Evolutionary conservation across 75 land plant genomes (phyloP), one percentile per base, ranked within the genome.

Genomic region (Isoetes taiwanensis): DNA sequence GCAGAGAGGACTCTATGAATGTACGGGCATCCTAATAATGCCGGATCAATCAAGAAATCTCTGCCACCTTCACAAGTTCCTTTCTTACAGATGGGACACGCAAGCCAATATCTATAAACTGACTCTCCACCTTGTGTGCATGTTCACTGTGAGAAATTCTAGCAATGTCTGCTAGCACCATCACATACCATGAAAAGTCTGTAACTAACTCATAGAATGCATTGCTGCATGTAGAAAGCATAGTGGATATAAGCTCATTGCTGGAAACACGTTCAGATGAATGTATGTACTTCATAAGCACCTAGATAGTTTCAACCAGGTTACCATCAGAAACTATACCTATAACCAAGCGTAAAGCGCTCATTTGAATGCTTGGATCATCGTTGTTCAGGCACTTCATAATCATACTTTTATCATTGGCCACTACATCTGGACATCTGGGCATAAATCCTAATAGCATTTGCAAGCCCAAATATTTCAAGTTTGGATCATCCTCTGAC

Each of bases 151-250:
- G 74, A 26, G 81, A 81, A 25, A 77, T 62, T 59, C 95, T 71
- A 11, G 78, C 70, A 55, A 93, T 81, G 40, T 81, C 80, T 17
- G 85, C 90, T 27, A 93, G 76, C 40, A 93, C 69, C 1, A 78
- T 67, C 0, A 77, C 85, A 71, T 93, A 93, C 98, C 98, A 93
- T 61, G 81, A 81, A 60, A 93, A 93, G 63, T 93, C 98, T 31
- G 74, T 43, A 43, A 93, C 63, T 0, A 81, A 61, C 57, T 77
- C 98, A 73, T 93, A 93, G 16, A 69, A 23, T 57, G 77, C 76
- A 34, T 74, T 67, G 54, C 76, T 69, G 62, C 98, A 93, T 30
- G 81, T 80, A 1, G 70, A 52, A 37, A 93, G 70, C n/a, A 93
- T 75, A 4, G 78, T 57, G 11, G 78, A 80, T 4, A 93, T 65